These are phyloP conservation scores for Sphaerostilbella broomeana DNA, from an alignment of 2,329 filamentous ascomycete species.

Conservation along the genomic window DNA sequence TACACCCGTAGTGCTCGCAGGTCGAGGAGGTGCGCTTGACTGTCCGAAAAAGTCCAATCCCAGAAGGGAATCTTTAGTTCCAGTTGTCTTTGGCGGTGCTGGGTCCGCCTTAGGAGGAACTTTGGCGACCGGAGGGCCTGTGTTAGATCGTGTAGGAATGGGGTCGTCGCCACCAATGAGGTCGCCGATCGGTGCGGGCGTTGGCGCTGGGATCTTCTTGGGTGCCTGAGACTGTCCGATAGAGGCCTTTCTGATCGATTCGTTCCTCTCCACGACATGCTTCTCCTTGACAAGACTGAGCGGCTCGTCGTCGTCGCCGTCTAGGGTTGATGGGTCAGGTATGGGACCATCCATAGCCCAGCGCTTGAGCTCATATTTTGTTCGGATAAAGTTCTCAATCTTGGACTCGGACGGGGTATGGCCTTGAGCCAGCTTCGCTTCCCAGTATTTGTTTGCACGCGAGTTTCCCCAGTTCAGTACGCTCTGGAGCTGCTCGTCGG, in stretches of 20 bases:
- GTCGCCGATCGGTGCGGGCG: conserved; percentile 57
- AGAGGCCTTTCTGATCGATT: conserved; percentile 55
- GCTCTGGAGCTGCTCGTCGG: conserved; percentile 92
- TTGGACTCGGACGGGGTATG: conserved; percentile 94
- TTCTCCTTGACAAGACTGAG: conserved; percentile 60
- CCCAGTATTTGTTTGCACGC: conserved; percentile 98
- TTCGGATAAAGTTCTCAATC: conserved; percentile 99
- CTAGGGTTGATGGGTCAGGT: conserved; percentile 83
- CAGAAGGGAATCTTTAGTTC: conserved; percentile 79
- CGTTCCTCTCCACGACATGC: conserved; percentile 54
- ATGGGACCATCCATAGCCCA: conserved; percentile 99
- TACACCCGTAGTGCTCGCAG: conserved; percentile 71
- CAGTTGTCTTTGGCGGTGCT: conserved; percentile 61
- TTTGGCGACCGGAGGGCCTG: conserved; percentile 55
- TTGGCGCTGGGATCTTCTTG: conserved; percentile 34
- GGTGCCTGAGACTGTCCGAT: conserved; percentile 37
- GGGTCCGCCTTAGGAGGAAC: conserved; percentile 55
- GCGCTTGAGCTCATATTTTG: conserved; percentile 96
- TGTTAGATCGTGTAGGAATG: conserved; percentile 64
- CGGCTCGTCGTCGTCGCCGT: conserved; percentile 75
- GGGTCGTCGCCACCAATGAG: conserved; percentile 75
- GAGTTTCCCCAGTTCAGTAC: conserved; percentile 93
- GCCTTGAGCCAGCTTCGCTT: conserved; percentile 82
- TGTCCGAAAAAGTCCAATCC: conserved; percentile 89
- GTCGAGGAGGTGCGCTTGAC: conserved; percentile 63